These are phyloP conservation scores for Saccharomycopsis babjevae DNA, from an alignment of 805 yeast genomes.

Conservation along the genomic window DNA sequence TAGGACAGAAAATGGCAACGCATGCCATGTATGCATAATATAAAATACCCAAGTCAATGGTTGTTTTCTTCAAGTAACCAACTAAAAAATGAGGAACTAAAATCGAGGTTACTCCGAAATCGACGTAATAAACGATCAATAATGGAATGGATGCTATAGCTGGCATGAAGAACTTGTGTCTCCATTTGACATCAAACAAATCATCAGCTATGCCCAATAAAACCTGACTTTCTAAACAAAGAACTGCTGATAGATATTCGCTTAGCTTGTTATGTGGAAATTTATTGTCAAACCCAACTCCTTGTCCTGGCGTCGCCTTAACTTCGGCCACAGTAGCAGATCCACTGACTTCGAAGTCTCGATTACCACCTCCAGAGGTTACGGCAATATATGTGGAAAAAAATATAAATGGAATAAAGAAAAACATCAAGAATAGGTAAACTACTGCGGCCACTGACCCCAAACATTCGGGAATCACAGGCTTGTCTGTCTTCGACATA, in stretches of 20 bases:
- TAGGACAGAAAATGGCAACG: slow-evolving; percentile 88
- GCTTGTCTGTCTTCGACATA: slow-evolving; percentile 62
- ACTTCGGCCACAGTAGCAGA: background rate
- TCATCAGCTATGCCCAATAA: slow-evolving; percentile 89
- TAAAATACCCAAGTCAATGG: slow-evolving; percentile 62
- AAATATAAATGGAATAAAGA: slow-evolving; percentile 82
- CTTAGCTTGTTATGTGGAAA: slow-evolving; percentile 81
- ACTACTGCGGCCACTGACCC: slow-evolving; percentile 85
- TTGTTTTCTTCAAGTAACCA: slow-evolving; percentile 26
- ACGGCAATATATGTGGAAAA: slow-evolving; percentile 57
- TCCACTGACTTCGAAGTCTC: slow-evolving; percentile 30
- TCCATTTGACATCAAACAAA: slow-evolving; percentile 91
- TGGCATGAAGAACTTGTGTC: slow-evolving; percentile 93
- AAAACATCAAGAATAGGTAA: slow-evolving; percentile 69
- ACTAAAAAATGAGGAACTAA: slow-evolving; percentile 62
- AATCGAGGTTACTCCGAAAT: slow-evolving; percentile 84
- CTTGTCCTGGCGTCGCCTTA: slow-evolving; percentile 1
- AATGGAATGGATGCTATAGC: slow-evolving; percentile 91
- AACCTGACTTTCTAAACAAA: slow-evolving; percentile 76
- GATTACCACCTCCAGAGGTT: slow-evolving; percentile 50
- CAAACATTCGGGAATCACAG: slow-evolving; percentile 79
- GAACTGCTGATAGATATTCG: slow-evolving; percentile 73
- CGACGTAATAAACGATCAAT: slow-evolving; percentile 83
- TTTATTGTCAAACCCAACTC: slow-evolving; percentile 4
- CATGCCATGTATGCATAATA: slow-evolving; percentile 89